Evolutionary conservation across 2,329 filamentous ascomycete genomes (phyloP).

Genomic region (Talaromyces sp.): DNA sequence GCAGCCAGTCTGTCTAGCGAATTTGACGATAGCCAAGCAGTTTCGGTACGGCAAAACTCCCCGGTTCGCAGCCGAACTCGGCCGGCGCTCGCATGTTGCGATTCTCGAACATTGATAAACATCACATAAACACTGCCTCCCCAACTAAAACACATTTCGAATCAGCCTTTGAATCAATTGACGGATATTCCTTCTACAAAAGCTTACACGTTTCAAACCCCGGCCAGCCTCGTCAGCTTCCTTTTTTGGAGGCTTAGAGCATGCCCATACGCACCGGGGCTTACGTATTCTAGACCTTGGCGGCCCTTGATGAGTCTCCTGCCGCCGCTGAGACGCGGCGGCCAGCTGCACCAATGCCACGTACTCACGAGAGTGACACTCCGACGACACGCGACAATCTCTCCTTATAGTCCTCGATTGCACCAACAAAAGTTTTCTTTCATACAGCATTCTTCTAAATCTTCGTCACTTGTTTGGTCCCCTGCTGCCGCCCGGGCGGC

Average conservation of each 20-base stretch:
- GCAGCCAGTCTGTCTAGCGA: not conserved
- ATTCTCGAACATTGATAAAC: not conserved
- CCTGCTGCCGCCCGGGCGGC: conserved; percentile 21
- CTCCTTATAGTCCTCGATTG: not conserved
- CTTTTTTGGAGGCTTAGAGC: not conserved
- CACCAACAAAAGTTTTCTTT: not conserved
- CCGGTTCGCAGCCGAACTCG: conserved; percentile 12
- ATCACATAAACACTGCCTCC: not conserved
- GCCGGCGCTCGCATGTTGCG: conserved; percentile 5
- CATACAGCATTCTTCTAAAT: not conserved
- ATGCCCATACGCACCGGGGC: not conserved
- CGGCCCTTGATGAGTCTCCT: conserved; percentile 17
- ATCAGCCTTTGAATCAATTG: not conserved
- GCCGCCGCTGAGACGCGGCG: conserved; percentile 17
- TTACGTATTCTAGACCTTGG: conserved; percentile 1
- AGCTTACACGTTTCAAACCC: not conserved
- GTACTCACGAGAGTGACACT: not conserved
- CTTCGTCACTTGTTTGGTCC: conserved; percentile 4
- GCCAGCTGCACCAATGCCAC: conserved; percentile 15
- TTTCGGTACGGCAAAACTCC: not conserved
- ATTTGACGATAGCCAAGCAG: not conserved
- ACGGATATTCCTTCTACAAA: not conserved
- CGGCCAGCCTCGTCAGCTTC: not conserved
- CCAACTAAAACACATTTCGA: not conserved
- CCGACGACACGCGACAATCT: conserved; percentile 3